Conservation (phyloP, 106 monocot genomes). For the Acorus gramineus region DNA sequence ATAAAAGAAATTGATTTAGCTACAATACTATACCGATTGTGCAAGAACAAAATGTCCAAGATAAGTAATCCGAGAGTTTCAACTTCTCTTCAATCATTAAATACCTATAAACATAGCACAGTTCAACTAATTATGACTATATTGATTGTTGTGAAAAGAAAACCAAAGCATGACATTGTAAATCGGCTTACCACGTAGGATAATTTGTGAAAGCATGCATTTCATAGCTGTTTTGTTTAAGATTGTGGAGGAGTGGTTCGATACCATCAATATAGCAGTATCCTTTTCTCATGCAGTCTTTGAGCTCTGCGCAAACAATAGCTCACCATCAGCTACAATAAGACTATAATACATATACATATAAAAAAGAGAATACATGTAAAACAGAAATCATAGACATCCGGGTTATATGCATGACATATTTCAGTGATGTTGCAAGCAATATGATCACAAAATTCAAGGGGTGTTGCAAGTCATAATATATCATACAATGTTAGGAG, state of each 20-base stretch:
- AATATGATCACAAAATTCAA: no score
- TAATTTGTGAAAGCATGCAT: constrained; percentile 98
- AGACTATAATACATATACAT: not conserved
- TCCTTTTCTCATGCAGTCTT: constrained; percentile 72
- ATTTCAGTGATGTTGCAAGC: no score
- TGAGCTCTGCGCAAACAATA: constrained; percentile 54
- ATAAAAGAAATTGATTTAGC: no score
- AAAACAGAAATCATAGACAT: no score
- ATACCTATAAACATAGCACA: constrained; percentile 47
- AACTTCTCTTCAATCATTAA: constrained; percentile 90
- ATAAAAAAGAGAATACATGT: not conserved
- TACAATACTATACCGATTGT: constrained; percentile 27
- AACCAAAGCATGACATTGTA: not conserved
- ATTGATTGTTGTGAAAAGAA: not conserved
- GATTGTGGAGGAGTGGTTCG: constrained; percentile 46
- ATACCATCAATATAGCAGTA: constrained; percentile 80
- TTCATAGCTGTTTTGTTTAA: constrained; percentile 78
- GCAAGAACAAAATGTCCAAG: constrained; percentile 98
- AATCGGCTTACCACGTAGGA: constrained; percentile 62
- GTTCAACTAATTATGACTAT: not conserved
- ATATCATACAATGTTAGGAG: no score
- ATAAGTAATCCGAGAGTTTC: constrained; percentile 72
- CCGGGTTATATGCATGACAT: no score
- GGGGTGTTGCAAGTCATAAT: no score
- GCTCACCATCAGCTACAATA: not conserved